phyloP scores from a whole-genome alignment of 352 stramenopile species.

The Pythium dissimile region DNA sequence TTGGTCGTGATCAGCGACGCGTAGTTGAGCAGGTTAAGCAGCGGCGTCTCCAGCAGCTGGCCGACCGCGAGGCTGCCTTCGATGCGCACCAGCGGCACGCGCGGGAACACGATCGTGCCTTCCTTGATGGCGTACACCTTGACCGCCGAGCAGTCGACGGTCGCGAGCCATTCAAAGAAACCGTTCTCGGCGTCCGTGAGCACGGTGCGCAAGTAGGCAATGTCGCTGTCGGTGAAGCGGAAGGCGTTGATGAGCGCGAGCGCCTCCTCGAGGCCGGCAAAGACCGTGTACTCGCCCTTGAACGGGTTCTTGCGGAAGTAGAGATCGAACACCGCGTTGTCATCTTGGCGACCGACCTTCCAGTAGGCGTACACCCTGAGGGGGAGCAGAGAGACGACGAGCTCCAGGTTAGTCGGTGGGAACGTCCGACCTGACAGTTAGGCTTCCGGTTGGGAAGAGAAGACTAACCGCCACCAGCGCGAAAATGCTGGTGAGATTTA shows the following conservation, averaged over 20 bases:
- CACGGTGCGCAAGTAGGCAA: conserved; percentile 91
- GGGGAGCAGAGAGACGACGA: conserved; percentile 26
- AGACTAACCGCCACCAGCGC: background rate
- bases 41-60: conserved; percentile 97
- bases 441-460: background rate
- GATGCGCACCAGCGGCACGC: conserved; percentile 93
- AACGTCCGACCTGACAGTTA: conserved; percentile 5
- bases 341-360: conserved; percentile 93
- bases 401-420: background rate
- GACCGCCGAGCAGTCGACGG: conserved; percentile 91
- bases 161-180: conserved; percentile 96
- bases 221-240: conserved; percentile 91
- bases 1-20: conserved; percentile 97
- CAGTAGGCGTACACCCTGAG: conserved; percentile 99
- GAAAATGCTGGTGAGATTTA: no score
- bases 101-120: conserved; percentile 96
- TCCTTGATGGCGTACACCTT: conserved; percentile 95
- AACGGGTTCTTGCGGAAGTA: conserved; percentile 99
- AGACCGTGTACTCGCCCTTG: conserved; percentile 95
- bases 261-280: conserved; percentile 91
- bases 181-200: conserved; percentile 87
- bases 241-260: conserved; percentile 93
- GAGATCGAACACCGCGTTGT: conserved; percentile 93
- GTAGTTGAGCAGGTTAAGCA: conserved; percentile 98
- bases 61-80: conserved; percentile 92